These are phyloP conservation scores for Entomophthora muscae DNA, from an alignment of 371 early-diverging fungal genomes.

Conservation along the genomic window DNA sequence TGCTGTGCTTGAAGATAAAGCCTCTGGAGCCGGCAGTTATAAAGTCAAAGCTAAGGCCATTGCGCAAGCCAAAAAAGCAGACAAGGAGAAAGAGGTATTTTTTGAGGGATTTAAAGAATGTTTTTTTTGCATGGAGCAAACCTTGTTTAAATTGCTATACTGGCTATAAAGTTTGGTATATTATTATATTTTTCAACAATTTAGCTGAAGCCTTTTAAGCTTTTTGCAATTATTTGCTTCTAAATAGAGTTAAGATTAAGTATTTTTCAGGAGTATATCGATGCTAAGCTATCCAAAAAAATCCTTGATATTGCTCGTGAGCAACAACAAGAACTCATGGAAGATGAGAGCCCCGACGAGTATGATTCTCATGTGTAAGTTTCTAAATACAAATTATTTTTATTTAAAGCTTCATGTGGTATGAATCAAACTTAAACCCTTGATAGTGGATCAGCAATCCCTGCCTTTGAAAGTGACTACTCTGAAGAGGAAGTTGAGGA, in stretches of 20 bases:
- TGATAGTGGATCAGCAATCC: slow-evolving; percentile 7
- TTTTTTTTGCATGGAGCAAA: not conserved
- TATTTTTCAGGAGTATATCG: slow-evolving; percentile 43
- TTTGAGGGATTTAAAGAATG: slow-evolving; percentile 11
- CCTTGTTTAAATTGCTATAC: not conserved
- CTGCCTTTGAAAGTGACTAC: slow-evolving; percentile 12
- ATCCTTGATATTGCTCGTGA: slow-evolving; percentile 72
- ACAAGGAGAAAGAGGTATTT: slow-evolving; percentile 23
- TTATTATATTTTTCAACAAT: no score
- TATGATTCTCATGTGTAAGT: slow-evolving; percentile 10
- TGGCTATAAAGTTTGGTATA: not conserved
- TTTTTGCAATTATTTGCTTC: no score
- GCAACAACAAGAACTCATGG: slow-evolving; percentile 73
- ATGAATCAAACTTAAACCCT: slow-evolving; percentile 13
- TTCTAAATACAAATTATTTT: slow-evolving; percentile 9
- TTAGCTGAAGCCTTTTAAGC: not conserved
- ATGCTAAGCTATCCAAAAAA: slow-evolving; percentile 72
- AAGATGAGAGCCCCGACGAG: slow-evolving; percentile 16
- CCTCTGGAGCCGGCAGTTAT: slow-evolving; percentile 21
- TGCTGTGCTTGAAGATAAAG: slow-evolving; percentile 3
- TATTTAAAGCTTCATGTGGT: not conserved
- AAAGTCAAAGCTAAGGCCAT: slow-evolving; percentile 38
- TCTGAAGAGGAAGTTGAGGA: slow-evolving; percentile 27
- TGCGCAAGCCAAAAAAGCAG: slow-evolving; percentile 27
- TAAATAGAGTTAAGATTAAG: slow-evolving; percentile 4